Evolutionary conservation across 2,329 filamentous ascomycete species (phyloP).

Genomic region (Falciphora oryzae): DNA sequence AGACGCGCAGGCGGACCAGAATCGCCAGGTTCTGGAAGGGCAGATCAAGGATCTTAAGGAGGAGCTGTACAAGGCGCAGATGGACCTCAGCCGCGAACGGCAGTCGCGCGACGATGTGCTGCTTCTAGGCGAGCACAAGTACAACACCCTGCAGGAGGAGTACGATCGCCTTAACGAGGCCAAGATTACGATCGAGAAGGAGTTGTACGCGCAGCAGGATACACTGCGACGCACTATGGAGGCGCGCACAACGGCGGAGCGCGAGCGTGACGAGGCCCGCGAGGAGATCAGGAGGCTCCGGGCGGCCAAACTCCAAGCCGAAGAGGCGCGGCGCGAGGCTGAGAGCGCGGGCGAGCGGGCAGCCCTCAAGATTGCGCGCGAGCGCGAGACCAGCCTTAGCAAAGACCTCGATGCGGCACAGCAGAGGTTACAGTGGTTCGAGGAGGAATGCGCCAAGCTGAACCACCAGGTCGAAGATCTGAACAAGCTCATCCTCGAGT

Average conservation of each 20-base stretch:
- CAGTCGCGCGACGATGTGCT: conserved; percentile 94
- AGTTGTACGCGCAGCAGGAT: conserved; percentile 94
- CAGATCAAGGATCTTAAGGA: conserved; percentile 85
- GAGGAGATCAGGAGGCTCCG: conserved; percentile 77
- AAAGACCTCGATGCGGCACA: conserved; percentile 77
- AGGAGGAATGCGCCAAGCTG: conserved; percentile 71
- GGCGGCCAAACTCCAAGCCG: conserved; percentile 75
- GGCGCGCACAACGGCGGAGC: conserved; percentile 71
- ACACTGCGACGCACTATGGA: conserved; percentile 81
- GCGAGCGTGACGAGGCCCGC: conserved; percentile 84
- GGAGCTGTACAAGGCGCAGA: conserved; percentile 77
- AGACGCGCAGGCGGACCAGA: conserved; percentile 77
- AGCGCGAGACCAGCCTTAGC: conserved; percentile 70
- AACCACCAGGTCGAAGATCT: conserved; percentile 77
- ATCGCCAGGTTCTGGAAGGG: conserved; percentile 73
- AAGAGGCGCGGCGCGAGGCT: conserved; percentile 78
- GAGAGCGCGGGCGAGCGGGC: conserved; percentile 75
- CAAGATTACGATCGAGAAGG: conserved; percentile 97
- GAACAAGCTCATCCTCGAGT: conserved; percentile 81
- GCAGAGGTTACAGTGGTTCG: conserved; percentile 69
- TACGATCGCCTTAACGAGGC: conserved; percentile 83
- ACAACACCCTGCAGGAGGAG: conserved; percentile 73
- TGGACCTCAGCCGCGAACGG: conserved; percentile 82
- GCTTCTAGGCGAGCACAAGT: conserved; percentile 84
- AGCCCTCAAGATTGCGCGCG: conserved; percentile 70